These are phyloP conservation scores for Xylariaceae sp. DNA, from an alignment of 2,329 filamentous ascomycete genomes.

Conservation along the genomic window DNA sequence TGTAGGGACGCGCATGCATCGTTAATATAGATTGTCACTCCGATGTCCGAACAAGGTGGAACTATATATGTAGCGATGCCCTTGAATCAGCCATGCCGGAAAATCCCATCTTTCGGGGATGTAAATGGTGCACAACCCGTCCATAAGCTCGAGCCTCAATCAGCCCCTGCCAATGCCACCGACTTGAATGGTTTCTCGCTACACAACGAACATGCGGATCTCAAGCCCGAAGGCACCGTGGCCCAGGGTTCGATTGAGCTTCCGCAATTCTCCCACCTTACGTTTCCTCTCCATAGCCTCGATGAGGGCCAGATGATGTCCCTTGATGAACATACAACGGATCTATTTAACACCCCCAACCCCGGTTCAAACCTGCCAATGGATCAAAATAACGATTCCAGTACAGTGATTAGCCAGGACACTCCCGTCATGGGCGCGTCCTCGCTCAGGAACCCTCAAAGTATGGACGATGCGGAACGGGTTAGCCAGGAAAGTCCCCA, in stretches of 20 bases:
- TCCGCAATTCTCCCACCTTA: constrained; percentile 50
- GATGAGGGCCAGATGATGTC: constrained; percentile 42
- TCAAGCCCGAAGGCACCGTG: constrained; percentile 30
- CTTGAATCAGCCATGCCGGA: constrained; percentile 34
- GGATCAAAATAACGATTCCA: constrained; percentile 37
- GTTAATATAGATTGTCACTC: constrained; percentile 1
- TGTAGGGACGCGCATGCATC: constrained; percentile 8
- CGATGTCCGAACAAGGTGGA: constrained; percentile 20
- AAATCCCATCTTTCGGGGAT: constrained; percentile 35
- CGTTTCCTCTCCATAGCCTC: constrained; percentile 47
- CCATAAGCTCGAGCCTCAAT: constrained; percentile 32
- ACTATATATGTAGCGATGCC: constrained; percentile 38
- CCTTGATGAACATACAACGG: constrained; percentile 37
- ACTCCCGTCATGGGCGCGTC: constrained; percentile 30
- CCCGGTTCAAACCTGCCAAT: constrained; percentile 36
- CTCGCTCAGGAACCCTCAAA: constrained; percentile 24
- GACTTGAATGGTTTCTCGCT: constrained; percentile 38
- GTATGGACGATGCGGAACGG: constrained; percentile 43
- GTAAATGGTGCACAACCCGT: constrained; percentile 35
- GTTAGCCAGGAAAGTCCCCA: constrained; percentile 42
- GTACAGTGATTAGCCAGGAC: constrained; percentile 36
- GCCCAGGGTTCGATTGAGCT: constrained; percentile 41
- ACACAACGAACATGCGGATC: constrained; percentile 34
- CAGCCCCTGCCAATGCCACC: constrained; percentile 32
- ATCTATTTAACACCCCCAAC: constrained; percentile 30